Percentiles rank a stretch among this genome's conserved stretches.
Evolutionary conservation across 345 rosid genomes (phyloP).

Genomic region (Melastoma malabathricum): DNA sequence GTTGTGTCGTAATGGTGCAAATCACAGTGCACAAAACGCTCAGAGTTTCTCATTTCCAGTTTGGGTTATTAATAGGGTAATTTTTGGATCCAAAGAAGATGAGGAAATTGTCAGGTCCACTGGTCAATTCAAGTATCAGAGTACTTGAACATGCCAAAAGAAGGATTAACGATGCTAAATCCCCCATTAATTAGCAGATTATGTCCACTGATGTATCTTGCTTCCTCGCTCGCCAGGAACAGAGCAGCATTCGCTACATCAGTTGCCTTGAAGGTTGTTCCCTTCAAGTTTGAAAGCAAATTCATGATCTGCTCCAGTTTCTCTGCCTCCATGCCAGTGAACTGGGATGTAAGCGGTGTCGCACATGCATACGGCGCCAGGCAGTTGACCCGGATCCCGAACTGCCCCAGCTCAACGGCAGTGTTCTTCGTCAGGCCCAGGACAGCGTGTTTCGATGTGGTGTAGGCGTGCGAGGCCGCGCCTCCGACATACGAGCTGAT

Average conservation of each 20-base stretch:
- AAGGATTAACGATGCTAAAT: conserved; percentile 25
- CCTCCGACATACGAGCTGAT: conserved; percentile 14
- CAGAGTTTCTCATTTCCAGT: too few species aligned
- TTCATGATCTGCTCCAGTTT: conserved; percentile 17
- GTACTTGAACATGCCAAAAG: conserved; percentile 21
- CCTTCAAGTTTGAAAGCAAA: conserved; percentile 19
- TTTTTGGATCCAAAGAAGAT: too few species aligned
- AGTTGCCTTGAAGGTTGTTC: conserved; percentile 25
- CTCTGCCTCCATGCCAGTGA: conserved; percentile 15
- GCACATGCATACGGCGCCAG: conserved; percentile 28
- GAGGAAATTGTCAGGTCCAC: too few species aligned
- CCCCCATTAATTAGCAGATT: conserved; percentile 39
- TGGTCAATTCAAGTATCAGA: conserved; percentile 1
- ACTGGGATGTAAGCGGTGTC: conserved; percentile 27
- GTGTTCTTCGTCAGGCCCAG: conserved; percentile 35
- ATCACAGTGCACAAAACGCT: too few species aligned
- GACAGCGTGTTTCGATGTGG: conserved; percentile 36
- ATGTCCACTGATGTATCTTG: conserved; percentile 33
- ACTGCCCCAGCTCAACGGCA: conserved; percentile 36
- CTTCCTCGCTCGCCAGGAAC: conserved; percentile 41
- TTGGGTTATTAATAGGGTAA: too few species aligned
- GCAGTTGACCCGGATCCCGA: conserved; percentile 39
- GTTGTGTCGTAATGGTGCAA: too few species aligned
- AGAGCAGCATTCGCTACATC: conserved; percentile 42
- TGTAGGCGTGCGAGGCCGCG: conserved; percentile 24